Conservation (phyloP, 2,329 filamentous ascomycete genomes). For the Stagonosporopsis tanaceti region DNA sequence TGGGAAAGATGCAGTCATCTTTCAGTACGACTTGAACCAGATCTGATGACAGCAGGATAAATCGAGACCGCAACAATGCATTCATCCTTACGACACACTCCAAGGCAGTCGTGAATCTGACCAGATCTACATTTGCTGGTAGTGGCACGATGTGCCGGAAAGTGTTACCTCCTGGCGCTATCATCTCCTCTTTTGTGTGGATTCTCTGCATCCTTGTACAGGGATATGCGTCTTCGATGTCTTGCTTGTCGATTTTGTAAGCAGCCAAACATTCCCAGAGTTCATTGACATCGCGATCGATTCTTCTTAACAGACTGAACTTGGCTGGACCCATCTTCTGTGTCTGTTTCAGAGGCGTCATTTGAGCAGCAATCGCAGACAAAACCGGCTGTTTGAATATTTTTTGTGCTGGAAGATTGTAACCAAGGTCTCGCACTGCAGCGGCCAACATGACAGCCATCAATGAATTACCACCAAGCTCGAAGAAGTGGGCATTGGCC, state of each 20-base stretch:
- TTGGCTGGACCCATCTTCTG: background rate
- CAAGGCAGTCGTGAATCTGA: slow-evolving; percentile 1
- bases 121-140: slow-evolving; percentile 1
- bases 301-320: too few relatives aligned
- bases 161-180: slow-evolving; percentile 6
- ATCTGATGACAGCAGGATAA: slow-evolving; percentile 4
- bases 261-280: too few relatives aligned
- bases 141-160: slow-evolving; percentile 4
- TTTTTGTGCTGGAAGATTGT: slow-evolving; percentile 10
- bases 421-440: background rate
- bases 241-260: background rate
- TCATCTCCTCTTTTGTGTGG: slow-evolving; percentile 2
- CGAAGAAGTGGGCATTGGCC: slow-evolving; percentile 7
- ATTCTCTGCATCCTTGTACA: slow-evolving; percentile 5
- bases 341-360: background rate
- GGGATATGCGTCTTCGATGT: slow-evolving; percentile 7
- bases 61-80: slow-evolving; percentile 4
- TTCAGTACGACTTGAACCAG: background rate
- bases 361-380: slow-evolving; percentile 4
- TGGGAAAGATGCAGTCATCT: too few relatives aligned
- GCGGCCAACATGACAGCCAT: slow-evolving; percentile 3
- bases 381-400: slow-evolving; percentile 10
- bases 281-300: too few relatives aligned
- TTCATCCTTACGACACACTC: background rate
- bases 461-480: slow-evolving; percentile 9